A percentile compares a stretch with the other conserved stretches of the same genome.
Conservation (phyloP, 2,329 filamentous ascomycete species). For the Botrytis elliptica region DNA sequence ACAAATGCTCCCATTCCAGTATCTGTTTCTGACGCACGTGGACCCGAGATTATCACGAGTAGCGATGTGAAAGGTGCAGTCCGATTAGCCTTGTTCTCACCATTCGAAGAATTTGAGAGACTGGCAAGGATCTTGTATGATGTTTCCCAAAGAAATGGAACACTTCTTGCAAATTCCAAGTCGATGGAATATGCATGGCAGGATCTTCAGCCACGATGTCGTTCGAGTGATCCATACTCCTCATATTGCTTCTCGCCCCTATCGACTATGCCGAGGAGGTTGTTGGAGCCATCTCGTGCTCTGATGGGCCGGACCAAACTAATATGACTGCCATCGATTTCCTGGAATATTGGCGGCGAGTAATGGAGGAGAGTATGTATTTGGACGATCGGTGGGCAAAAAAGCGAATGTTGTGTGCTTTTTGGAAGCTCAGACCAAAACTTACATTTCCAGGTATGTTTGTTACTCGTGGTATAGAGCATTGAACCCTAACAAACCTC, state of each 20-base stretch:
- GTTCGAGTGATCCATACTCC: background rate
- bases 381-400: background rate
- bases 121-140: background rate
- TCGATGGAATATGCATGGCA: background rate
- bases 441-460: background rate
- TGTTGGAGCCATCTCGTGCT: constrained; percentile 7
- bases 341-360: constrained; percentile 8
- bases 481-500: background rate
- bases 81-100: background rate
- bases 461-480: background rate
- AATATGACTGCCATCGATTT: background rate
- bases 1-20: background rate
- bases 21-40: background rate
- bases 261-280: background rate
- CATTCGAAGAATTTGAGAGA: background rate
- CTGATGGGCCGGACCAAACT: background rate
- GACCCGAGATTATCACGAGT: background rate
- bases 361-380: background rate
- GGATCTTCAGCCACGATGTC: background rate
- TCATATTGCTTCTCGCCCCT: constrained; percentile 5
- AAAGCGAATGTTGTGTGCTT: background rate
- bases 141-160: background rate
- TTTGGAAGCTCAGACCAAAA: background rate
- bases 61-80: background rate
- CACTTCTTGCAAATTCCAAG: constrained; percentile 4